A percentile compares a stretch with the other conserved stretches of the same genome.
phyloP scores from a whole-genome alignment of 371 early-diverging fungal species.

The Dichotomocladium elegans region DNA sequence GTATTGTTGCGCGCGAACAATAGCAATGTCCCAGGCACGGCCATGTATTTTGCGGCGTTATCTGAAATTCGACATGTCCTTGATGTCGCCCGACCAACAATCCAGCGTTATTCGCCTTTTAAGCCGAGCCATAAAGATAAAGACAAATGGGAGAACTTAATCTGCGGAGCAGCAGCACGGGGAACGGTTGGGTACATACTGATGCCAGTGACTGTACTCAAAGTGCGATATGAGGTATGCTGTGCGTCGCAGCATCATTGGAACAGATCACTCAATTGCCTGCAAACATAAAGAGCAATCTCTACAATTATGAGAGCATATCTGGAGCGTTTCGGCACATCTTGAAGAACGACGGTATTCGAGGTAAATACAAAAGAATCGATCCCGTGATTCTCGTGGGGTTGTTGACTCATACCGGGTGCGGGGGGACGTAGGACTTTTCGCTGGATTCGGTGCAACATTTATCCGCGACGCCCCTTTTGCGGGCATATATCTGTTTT shows the following conservation, averaged over 20 bases:
- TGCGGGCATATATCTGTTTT: slow-evolving; percentile 92
- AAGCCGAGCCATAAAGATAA: background rate
- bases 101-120: slow-evolving; percentile 27
- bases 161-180: slow-evolving; percentile 81
- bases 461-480: slow-evolving; percentile 92
- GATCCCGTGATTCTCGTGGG: no score
- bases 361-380: slow-evolving; percentile 33
- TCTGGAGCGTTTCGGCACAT: slow-evolving; percentile 63
- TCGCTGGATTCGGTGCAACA: slow-evolving; percentile 90
- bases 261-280: background rate
- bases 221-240: slow-evolving; percentile 86
- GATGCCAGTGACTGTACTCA: slow-evolving; percentile 95
- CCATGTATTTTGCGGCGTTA: slow-evolving; percentile 71
- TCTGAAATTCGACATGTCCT: slow-evolving; percentile 48
- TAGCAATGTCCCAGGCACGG: slow-evolving; percentile 86
- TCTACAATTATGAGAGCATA: slow-evolving; percentile 76
- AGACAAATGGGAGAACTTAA: slow-evolving; percentile 61
- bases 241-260: background rate
- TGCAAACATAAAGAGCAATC: slow-evolving; percentile 60
- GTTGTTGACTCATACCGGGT: no score
- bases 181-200: slow-evolving; percentile 82
- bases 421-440: slow-evolving; percentile 59
- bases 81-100: slow-evolving; percentile 30
- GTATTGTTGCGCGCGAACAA: background rate
- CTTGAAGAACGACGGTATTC: slow-evolving; percentile 51